These are phyloP conservation scores for Lactarius pseudohatsudake DNA, from an alignment of 768 basidiomycete species.

Conservation along the genomic window DNA sequence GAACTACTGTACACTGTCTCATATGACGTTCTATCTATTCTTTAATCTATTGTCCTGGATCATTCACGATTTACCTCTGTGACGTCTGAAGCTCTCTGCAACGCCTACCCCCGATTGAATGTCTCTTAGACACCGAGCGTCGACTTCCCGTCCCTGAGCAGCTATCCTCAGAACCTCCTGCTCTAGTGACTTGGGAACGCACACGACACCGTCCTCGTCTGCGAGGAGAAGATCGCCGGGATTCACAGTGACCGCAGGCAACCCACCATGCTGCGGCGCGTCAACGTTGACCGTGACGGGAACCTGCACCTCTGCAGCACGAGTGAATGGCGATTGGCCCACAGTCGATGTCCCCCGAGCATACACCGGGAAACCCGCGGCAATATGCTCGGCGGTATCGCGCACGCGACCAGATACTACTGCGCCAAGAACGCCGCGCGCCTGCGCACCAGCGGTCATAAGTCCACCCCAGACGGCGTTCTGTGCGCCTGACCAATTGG, in stretches of 20 bases:
- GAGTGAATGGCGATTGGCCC: conserved; percentile 82
- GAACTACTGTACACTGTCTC: conserved; percentile 6
- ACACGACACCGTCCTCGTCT: conserved; percentile 88
- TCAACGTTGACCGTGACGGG: conserved; percentile 50
- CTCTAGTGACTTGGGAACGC: conserved; percentile 58
- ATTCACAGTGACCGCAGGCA: conserved; percentile 56
- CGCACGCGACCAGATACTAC: conserved; percentile 84
- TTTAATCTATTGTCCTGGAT: conserved; percentile 36
- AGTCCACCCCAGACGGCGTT: conserved; percentile 92
- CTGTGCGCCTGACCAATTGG: conserved; percentile 52
- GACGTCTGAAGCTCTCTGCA: conserved; percentile 72
- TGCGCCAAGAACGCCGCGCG: conserved; percentile 67
- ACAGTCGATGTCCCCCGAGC: conserved; percentile 80
- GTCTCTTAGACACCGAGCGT: conserved; percentile 71
- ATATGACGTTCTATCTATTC: conserved; percentile 13
- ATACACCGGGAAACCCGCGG: conserved; percentile 74
- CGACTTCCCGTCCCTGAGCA: conserved; percentile 57
- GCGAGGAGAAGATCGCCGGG: conserved; percentile 86
- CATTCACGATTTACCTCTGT: conserved; percentile 51
- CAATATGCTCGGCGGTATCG: conserved; percentile 76
- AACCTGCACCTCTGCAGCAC: conserved; percentile 73
- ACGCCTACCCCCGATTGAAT: conserved; percentile 74
- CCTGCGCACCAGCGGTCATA: conserved; percentile 83
- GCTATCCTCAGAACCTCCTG: conserved; percentile 59
- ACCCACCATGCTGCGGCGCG: conserved; percentile 39